Percentiles rank a stretch among this genome's conserved stretches.
Evolutionary conservation across 768 basidiomycete genomes (phyloP).

Genomic region (Boletus rubescentipes): DNA sequence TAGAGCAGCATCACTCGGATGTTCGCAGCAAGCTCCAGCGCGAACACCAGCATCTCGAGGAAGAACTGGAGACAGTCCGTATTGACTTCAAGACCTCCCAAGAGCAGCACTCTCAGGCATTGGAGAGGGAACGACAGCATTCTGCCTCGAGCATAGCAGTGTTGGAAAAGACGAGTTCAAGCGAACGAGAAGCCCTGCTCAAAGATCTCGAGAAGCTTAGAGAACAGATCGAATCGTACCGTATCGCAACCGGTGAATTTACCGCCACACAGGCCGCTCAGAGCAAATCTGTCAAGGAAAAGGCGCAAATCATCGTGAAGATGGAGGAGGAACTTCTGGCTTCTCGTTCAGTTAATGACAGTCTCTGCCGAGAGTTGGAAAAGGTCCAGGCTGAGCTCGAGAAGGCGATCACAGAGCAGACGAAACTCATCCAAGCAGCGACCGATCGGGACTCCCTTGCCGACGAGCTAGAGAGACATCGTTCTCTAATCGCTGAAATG

Average conservation of each 20-base stretch:
- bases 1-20: slow-evolving; percentile 47
- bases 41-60: slow-evolving; percentile 35
- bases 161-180: slow-evolving; percentile 15
- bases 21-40: slow-evolving; percentile 44
- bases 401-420: slow-evolving; percentile 55
- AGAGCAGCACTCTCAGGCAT: slow-evolving; percentile 12
- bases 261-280: slow-evolving; percentile 39
- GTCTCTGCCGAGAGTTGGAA: slow-evolving; percentile 43
- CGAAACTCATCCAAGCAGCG: slow-evolving; percentile 64
- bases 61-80: slow-evolving; percentile 65
- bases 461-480: slow-evolving; percentile 75
- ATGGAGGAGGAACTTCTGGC: slow-evolving; percentile 51
- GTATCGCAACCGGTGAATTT: slow-evolving; percentile 46
- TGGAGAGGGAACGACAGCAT: slow-evolving; percentile 30
- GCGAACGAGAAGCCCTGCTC: slow-evolving; percentile 34
- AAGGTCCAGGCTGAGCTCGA: slow-evolving; percentile 60
- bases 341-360: slow-evolving; percentile 39
- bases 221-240: slow-evolving; percentile 51
- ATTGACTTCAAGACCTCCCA: slow-evolving; percentile 32
- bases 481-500: slow-evolving; percentile 70
- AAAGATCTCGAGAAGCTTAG: slow-evolving; percentile 49
- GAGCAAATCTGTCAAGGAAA: slow-evolving; percentile 51
- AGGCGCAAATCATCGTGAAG: slow-evolving; percentile 42
- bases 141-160: slow-evolving; percentile 21
- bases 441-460: slow-evolving; percentile 74